Base-by-base conservation (phyloP, 1,284 basidiomycete species). In the Cutaneotrichosporon arboriforme region DNA sequence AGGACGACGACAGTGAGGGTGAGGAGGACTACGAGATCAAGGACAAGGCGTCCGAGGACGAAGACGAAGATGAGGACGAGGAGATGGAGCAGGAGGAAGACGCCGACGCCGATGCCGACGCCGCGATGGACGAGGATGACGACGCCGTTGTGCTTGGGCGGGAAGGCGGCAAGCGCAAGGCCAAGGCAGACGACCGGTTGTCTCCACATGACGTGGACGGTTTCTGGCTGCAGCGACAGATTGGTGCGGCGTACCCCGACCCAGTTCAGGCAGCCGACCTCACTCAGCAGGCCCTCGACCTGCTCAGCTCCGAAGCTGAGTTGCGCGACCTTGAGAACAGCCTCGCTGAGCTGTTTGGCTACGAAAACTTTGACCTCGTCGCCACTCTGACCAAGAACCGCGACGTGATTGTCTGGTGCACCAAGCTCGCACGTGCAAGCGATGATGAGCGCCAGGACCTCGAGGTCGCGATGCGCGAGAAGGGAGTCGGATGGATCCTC, bases 401-500 rank as follows among this genome's bases (percentile, higher is more conserved):
- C 49, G 96, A 98, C 51, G 86, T 92, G 52, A 81, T 98, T 47
- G 90, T 97, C 0, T 99, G 96, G 96, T 97, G 93, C 70, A 98
- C 96, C 39, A 93, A 93, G 73, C 82, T 97, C 44, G 89, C 91
- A 68, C 83, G 93, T 40, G 87, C 87, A 47, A 86, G 88, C 64
- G 89, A 88, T 0, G 87, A 97, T 52, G 91, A 93, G 71, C 83
- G 87, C 51, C 84, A 94, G 52, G 92, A 98, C 66, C 82, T 97
- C 35, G 92, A 98, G 76, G 96, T 98, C 2, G 90, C 89, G 0
- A 99, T 99, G 94, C 82, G 96, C 44, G 96, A 98, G 78, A 93
- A 90, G 76, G 91, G 90, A 18, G 83, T 93, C 2, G 92, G 90
- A 2, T 97, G 92, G 91, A 97, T 99, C 69, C 72, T 97, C 50